Conservation (phyloP, 129 eudicot genomes). For the Lonicera japonica region DNA sequence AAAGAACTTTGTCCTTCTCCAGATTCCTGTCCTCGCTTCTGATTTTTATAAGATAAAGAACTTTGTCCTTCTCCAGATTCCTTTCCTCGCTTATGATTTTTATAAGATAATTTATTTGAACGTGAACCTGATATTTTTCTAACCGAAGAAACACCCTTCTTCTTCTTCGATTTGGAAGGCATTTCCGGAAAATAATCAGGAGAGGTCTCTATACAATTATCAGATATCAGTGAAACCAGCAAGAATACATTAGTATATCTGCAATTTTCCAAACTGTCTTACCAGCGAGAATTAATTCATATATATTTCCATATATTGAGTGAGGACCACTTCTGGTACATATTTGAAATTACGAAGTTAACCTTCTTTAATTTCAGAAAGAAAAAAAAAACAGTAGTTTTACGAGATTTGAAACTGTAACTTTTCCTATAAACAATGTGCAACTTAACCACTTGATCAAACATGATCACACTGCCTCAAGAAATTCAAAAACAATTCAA, state of each 20-base stretch:
- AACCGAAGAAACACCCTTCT: constrained; percentile 21
- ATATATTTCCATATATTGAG: too few species aligned
- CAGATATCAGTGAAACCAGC: neutral
- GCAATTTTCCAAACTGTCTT: neutral
- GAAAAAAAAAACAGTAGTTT: too few species aligned
- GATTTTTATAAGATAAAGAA: constrained; percentile 21
- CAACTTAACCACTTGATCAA: too few species aligned
- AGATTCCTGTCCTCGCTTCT: constrained; percentile 19
- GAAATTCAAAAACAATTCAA: too few species aligned
- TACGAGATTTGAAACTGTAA: too few species aligned
- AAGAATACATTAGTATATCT: neutral
- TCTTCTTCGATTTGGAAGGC: constrained; percentile 24
- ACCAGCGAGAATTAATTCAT: neutral
- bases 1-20: constrained; percentile 38
- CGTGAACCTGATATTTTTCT: constrained; percentile 13
- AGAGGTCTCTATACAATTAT: constrained; percentile 35
- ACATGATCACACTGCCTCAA: too few species aligned
- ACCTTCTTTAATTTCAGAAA: too few species aligned
- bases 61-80: constrained; percentile 34
- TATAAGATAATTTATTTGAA: constrained; percentile 14
- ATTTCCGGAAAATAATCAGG: constrained; percentile 34
- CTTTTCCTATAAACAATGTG: too few species aligned
- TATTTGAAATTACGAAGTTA: too few species aligned
- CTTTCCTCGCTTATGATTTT: constrained; percentile 17
- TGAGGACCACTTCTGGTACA: too few species aligned